Evolutionary conservation across 257 asterid species (phyloP), one percentile per base, ranked within the genome.

Genomic region (Cynanchum wilfordii): DNA sequence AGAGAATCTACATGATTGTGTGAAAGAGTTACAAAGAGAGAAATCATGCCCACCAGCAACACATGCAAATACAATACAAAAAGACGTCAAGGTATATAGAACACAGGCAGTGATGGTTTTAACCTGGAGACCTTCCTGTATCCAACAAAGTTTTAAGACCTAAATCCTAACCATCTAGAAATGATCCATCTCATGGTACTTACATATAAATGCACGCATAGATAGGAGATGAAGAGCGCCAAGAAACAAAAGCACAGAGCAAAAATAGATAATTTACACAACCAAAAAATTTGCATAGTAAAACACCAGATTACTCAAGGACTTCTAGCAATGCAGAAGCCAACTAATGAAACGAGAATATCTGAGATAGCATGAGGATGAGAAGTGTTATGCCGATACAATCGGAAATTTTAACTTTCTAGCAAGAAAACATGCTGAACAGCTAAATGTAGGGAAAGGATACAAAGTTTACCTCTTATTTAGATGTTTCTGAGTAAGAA

Each of bases 241-340:
- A 17, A 49, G 45, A 0, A 27, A 45, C 9, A 49, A 67, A 27
- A 13, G 10, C 45, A 67, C 1, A 67, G 4, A 38, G 54, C 1
- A 44, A 45, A 36, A 44, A 24, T 25, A 10, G 55, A n/a, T 66
- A 12, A 20, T 40, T 19, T 22, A 42, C 1, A 22, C 20, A 42
- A 13, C 57, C 22, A 68, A 47, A 13, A 8, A 45, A 47, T 45
- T 13, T 7, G 25, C 52, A 11, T 15, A 0, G 7, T 36, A 33
- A 64, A 33, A 64, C 15, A 63, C 11, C 47, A 63, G 49, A 64
- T 36, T 47, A 38, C 16, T 36, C 69, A 58, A 45, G 72, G 59
- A 68, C 58, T 49, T 68, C 27, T 2, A 64, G 49, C 11, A 7
- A 16, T 36, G 22, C 19, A 64, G 29, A 19, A 64, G 50, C 50